Evolutionary conservation across 1,139 yeast genomes (phyloP).

Genomic region (Pichia kudriavzevii): DNA sequence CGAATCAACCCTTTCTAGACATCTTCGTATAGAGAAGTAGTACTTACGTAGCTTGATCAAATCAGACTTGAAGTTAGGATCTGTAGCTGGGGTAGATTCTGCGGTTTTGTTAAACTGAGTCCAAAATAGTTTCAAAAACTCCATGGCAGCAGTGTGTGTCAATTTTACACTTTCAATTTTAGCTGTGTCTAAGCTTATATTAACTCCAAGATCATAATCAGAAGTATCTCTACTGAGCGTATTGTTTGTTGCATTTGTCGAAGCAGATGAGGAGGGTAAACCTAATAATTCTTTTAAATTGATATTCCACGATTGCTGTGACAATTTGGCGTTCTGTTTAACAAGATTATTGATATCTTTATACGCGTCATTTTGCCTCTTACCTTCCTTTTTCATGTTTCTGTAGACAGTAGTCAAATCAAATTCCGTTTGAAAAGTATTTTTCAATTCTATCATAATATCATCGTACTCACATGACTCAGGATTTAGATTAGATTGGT

Average conservation of each 20-base stretch:
- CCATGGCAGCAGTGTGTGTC: slow-evolving; percentile 61
- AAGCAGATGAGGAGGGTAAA: slow-evolving; percentile 12
- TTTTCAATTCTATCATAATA: slow-evolving; percentile 26
- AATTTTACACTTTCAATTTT: slow-evolving; percentile 37
- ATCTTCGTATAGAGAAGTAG: slow-evolving; percentile 41
- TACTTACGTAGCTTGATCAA: slow-evolving; percentile 34
- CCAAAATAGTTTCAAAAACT: slow-evolving; percentile 68
- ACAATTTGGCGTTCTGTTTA: slow-evolving; percentile 48
- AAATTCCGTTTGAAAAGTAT: slow-evolving; percentile 29
- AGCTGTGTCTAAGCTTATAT: slow-evolving; percentile 12
- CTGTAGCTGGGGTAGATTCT: slow-evolving; percentile 35
- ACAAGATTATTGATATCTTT: slow-evolving; percentile 44
- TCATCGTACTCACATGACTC: slow-evolving; percentile 20
- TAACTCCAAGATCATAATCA: slow-evolving; percentile 17
- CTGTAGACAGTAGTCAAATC: slow-evolving; percentile 37
- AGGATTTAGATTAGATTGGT: slow-evolving; percentile 25
- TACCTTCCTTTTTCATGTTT: slow-evolving; percentile 34
- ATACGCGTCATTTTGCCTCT: slow-evolving; percentile 34
- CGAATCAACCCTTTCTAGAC: slow-evolving; percentile 37
- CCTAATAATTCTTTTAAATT: slow-evolving; percentile 11
- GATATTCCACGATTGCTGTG: slow-evolving; percentile 37
- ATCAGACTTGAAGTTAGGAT: slow-evolving; percentile 38
- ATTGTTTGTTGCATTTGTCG: slow-evolving; percentile 9
- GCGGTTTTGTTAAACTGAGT: slow-evolving; percentile 43
- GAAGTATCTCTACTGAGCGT: slow-evolving; percentile 16